phyloP scores from a whole-genome alignment of 2,329 filamentous ascomycete genomes.

The Harringtonia aguacate region DNA sequence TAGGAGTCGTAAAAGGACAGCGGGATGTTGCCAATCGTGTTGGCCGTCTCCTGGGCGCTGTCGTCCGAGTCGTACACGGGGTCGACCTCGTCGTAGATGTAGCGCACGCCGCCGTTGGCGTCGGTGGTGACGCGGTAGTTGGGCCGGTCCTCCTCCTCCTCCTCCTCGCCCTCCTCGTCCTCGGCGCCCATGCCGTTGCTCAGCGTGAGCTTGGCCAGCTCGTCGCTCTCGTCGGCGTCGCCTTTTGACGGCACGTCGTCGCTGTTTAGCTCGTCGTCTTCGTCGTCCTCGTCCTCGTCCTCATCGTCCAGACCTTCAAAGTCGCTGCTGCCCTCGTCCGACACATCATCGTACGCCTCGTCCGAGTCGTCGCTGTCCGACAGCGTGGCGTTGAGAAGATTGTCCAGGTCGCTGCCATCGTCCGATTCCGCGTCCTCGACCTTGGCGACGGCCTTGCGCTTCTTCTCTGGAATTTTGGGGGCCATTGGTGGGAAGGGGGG shows the following conservation, averaged over 20 bases:
- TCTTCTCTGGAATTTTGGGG: slow-evolving; percentile 35
- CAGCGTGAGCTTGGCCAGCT: slow-evolving; percentile 24
- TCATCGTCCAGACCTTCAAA: too few relatives aligned
- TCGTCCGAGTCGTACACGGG: slow-evolving; percentile 95
- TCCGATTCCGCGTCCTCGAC: slow-evolving; percentile 43
- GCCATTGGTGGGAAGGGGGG: slow-evolving; percentile 22
- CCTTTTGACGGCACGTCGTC: slow-evolving; percentile 30
- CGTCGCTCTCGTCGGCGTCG: slow-evolving; percentile 28
- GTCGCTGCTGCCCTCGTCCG: slow-evolving; percentile 22
- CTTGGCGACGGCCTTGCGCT: slow-evolving; percentile 53
- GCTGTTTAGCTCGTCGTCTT: slow-evolving; percentile 31
- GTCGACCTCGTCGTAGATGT: slow-evolving; percentile 88
- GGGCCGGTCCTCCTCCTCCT: slow-evolving; percentile 27
- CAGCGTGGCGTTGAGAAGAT: slow-evolving; percentile 43
- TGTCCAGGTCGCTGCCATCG: slow-evolving; percentile 44
- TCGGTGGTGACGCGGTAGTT: slow-evolving; percentile 57
- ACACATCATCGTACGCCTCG: slow-evolving; percentile 36
- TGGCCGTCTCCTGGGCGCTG: slow-evolving; percentile 62
- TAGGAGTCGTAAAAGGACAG: slow-evolving; percentile 95
- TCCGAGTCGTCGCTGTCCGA: slow-evolving; percentile 47
- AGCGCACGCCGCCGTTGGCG: slow-evolving; percentile 82
- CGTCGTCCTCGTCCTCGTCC: slow-evolving; percentile 31
- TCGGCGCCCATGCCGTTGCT: slow-evolving; percentile 17
- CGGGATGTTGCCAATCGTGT: slow-evolving; percentile 93
- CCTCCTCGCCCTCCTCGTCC: slow-evolving; percentile 21